Conservation (phyloP, 768 basidiomycete species). For the Tulasnella sp. region DNA sequence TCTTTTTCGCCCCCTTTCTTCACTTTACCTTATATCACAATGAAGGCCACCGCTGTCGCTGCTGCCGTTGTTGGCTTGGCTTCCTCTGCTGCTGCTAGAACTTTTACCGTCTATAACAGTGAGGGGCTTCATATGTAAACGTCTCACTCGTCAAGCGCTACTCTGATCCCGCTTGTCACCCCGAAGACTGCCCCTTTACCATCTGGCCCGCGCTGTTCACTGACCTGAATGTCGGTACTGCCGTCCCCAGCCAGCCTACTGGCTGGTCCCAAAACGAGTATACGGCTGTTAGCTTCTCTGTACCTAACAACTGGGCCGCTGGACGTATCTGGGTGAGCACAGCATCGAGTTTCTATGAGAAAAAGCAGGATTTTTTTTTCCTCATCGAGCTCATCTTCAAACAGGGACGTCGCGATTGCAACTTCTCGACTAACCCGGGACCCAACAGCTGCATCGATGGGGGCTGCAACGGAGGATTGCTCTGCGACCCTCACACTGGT, state of each 20-base stretch:
- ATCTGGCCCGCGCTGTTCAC: slow-evolving; percentile 17
- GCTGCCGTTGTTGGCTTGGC: slow-evolving; percentile 3
- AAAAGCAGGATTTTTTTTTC: background rate
- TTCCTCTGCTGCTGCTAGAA: slow-evolving; percentile 4
- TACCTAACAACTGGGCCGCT: no score
- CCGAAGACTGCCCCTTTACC: slow-evolving; percentile 8
- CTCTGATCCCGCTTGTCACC: background rate
- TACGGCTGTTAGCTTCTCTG: slow-evolving; percentile 48
- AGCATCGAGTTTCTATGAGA: background rate
- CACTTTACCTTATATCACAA: no score
- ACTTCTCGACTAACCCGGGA: slow-evolving; percentile 16
- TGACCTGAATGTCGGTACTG: slow-evolving; percentile 33
- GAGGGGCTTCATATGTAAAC: background rate
- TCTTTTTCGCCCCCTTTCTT: no score
- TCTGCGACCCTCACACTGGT: slow-evolving; percentile 29
- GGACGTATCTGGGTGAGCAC: slow-evolving; percentile 20
- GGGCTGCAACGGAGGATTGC: slow-evolving; percentile 25
- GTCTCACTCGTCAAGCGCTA: background rate
- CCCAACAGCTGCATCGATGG: slow-evolving; percentile 18
- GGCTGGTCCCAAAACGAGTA: slow-evolving; percentile 33
- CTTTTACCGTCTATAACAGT: slow-evolving; percentile 13
- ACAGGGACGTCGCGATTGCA: slow-evolving; percentile 16
- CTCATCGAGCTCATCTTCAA: background rate
- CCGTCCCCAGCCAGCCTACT: slow-evolving; percentile 28
- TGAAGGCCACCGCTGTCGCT: slow-evolving; percentile 3